Conservation (phyloP, 805 yeast genomes). For the Saccharomyces eubayanus region DNA sequence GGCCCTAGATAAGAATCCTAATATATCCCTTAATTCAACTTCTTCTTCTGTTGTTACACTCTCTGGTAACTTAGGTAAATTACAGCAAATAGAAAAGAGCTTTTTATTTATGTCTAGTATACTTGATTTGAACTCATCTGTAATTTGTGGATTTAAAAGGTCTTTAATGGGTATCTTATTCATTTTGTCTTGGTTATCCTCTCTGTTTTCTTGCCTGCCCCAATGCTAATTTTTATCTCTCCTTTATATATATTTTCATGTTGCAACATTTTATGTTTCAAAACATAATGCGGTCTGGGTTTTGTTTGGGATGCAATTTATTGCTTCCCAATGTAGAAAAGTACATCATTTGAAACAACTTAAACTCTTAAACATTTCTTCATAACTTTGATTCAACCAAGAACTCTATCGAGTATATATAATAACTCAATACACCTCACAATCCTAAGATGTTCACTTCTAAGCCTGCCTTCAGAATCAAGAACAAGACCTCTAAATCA, state of each 20-base stretch:
- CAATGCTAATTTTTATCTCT: background rate
- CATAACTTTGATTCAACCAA: background rate
- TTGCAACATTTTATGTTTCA: background rate
- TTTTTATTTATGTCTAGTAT: slow-evolving; percentile 7
- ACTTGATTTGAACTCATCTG: slow-evolving; percentile 3
- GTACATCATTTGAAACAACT: background rate
- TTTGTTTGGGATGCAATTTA: background rate
- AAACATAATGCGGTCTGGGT: background rate
- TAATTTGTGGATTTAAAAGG: slow-evolving; percentile 14
- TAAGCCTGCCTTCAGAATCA: background rate
- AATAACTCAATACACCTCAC: background rate
- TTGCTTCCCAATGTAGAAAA: background rate
- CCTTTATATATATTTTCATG: background rate
- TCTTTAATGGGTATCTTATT: slow-evolving; percentile 14
- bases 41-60: slow-evolving; percentile 1
- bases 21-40: slow-evolving; percentile 5
- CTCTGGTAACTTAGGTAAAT: slow-evolving; percentile 4
- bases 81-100: slow-evolving; percentile 8
- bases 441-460: background rate
- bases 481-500: background rate
- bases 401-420: background rate
- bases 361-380: background rate
- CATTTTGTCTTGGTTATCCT: slow-evolving; percentile 4
- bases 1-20: slow-evolving; percentile 1
- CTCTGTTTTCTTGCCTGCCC: background rate